Percentiles rank a stretch among this genome's conserved stretches.
phyloP scores from a whole-genome alignment of 345 rosid genomes.

The Carallia pectinifolia region DNA sequence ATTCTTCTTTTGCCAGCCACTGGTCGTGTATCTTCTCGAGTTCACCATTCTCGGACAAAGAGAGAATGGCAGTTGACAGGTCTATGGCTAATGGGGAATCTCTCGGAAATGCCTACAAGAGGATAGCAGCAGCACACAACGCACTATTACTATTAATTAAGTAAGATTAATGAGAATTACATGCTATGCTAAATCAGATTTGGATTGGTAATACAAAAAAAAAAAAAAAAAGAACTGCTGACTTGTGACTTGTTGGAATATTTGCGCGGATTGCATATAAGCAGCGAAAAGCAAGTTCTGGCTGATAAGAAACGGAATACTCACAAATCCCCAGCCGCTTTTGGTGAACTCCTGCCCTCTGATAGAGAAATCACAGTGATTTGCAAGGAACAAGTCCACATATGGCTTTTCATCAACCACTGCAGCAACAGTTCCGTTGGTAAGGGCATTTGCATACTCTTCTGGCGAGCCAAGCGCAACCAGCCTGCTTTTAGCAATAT shows the following conservation, averaged over 20 bases:
- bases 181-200: not conserved
- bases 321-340: constrained; percentile 92
- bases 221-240: not conserved
- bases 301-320: constrained; percentile 29
- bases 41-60: constrained; percentile 73
- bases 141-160: too few relatives aligned
- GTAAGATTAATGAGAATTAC: not conserved
- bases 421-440: constrained; percentile 73
- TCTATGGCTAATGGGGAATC: constrained; percentile 85
- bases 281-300: too few relatives aligned
- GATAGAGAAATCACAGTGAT: constrained; percentile 62
- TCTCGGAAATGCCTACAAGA: constrained; percentile 72
- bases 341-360: constrained; percentile 84
- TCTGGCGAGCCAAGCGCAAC: constrained; percentile 76
- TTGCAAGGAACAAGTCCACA: constrained; percentile 69
- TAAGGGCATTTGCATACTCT: constrained; percentile 68
- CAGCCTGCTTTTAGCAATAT: constrained; percentile 70
- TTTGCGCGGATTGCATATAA: too few relatives aligned
- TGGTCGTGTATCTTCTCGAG: constrained; percentile 71
- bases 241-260: not conserved
- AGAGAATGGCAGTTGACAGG: constrained; percentile 83
- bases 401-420: constrained; percentile 79
- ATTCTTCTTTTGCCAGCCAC: constrained; percentile 58
- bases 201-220: not conserved
- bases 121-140: not conserved